Base-by-base conservation (phyloP, 2,329 filamentous ascomycete species). In the Dothistroma pini region DNA sequence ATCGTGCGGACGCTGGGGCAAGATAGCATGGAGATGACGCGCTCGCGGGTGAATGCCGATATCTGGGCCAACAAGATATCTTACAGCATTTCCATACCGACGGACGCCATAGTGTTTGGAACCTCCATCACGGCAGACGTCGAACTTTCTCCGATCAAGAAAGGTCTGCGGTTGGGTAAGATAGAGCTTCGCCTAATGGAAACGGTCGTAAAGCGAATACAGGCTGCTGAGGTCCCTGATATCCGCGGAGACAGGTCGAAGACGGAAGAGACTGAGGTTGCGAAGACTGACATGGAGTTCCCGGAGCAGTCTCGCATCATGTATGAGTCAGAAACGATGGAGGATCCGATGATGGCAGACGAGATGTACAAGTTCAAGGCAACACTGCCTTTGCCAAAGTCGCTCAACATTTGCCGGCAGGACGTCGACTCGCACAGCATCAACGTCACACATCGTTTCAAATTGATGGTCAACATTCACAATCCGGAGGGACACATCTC, bases 1-100 rank as follows among this genome's bases (percentile, higher is more conserved):
- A 75, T 81, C 22, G 79, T 81, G 53, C 72, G 79, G 50, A 81
- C 80, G 14, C 71, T 81, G 56, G 78, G 78, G 5, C 76, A 74
- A 64, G 79, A 97, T 75, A 89, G 91, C 53, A 95, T 97, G 91
- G 79, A 81, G 63, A 77, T 76, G 59, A 76, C 79, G 63, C 75
- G 78, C 54, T 75, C 70, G 50, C 64, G 74, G 44, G 71, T 75
- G 65, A 93, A 97, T 66, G 93, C 97, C 76, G 97, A 97, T 72
- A 89, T 96, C 65, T 99, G 95, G 95, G 90, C 92, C 6, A 95
- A 96, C 79, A 99, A 99, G 80, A 85, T 97, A 69, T 91, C 96
- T 74, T 99, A 99, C 78, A 93, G 91, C 32, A 92, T 99, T 65
- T 86, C 91, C 60, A 90, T 96, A 11, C 93, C 95, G 0, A 93